Evolutionary conservation across 2,329 filamentous ascomycete species (phyloP).

Genomic region (Scleromitrula shiraiana): DNA sequence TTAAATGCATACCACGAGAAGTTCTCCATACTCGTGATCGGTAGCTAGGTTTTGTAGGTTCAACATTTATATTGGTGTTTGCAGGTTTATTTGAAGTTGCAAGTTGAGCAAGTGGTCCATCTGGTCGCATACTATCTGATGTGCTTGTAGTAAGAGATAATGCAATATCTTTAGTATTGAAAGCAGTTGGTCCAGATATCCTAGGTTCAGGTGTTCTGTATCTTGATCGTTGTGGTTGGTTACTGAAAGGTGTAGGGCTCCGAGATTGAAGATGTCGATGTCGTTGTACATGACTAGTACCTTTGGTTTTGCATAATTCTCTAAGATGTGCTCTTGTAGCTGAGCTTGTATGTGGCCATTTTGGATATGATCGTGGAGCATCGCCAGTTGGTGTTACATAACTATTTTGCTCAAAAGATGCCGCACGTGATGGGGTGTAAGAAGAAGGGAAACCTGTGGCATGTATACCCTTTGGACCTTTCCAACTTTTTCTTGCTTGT

Average conservation of each 20-base stretch:
- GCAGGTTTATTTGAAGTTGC: constrained; percentile 29
- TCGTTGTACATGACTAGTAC: constrained; percentile 36
- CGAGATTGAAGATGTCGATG: constrained; percentile 40
- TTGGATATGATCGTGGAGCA: constrained; percentile 39
- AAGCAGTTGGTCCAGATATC: constrained; percentile 34
- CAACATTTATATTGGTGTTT: too few species aligned
- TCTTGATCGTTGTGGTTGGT: constrained; percentile 42
- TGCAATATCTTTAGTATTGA: constrained; percentile 54
- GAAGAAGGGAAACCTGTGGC: background rate
- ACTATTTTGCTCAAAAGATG: constrained; percentile 37
- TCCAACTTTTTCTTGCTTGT: constrained; percentile 59
- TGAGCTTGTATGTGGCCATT: constrained; percentile 57
- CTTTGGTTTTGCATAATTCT: constrained; percentile 52
- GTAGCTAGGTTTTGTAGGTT: background rate
- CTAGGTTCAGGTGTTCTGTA: constrained; percentile 40
- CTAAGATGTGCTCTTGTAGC: constrained; percentile 55
- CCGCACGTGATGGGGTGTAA: constrained; percentile 13
- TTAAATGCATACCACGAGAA: background rate
- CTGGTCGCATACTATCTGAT: constrained; percentile 55
- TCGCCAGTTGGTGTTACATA: constrained; percentile 49
- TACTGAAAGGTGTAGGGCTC: constrained; percentile 49
- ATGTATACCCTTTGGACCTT: constrained; percentile 41
- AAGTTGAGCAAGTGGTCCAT: constrained; percentile 53
- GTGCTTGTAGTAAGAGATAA: constrained; percentile 56
- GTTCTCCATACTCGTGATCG: background rate